Percentiles rank a stretch among this genome's conserved stretches.
Conservation (phyloP, 148 eudicot species). For the Nepenthes mirabilis region DNA sequence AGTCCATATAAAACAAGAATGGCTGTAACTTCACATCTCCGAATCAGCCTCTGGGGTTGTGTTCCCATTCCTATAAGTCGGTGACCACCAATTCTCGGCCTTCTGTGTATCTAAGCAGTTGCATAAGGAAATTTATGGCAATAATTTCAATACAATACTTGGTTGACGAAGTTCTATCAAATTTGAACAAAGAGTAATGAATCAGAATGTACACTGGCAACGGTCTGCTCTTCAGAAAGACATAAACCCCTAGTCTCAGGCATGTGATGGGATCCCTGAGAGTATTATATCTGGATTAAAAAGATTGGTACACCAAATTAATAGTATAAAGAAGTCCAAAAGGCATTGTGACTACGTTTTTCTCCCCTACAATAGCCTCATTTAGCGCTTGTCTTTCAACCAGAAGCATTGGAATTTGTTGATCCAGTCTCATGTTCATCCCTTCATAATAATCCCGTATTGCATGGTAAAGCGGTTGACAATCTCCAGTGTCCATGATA, state of each 20-base stretch:
- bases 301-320: background rate
- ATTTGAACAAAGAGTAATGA: too few species aligned
- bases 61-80: slow-evolving; percentile 86
- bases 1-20: slow-evolving; percentile 93
- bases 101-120: slow-evolving; percentile 51
- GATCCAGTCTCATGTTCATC: slow-evolving; percentile 90
- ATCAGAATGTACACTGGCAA: slow-evolving; percentile 53
- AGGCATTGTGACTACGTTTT: slow-evolving; percentile 37
- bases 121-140: background rate
- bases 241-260: slow-evolving; percentile 98
- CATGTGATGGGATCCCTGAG: slow-evolving; percentile 92
- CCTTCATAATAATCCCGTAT: slow-evolving; percentile 95
- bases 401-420: slow-evolving; percentile 92
- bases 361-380: slow-evolving; percentile 98
- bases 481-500: slow-evolving; percentile 93
- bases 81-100: slow-evolving; percentile 61
- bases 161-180: too few species aligned
- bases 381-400: slow-evolving; percentile 97
- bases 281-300: slow-evolving; percentile 4
- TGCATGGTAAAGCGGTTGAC: slow-evolving; percentile 90
- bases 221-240: slow-evolving; percentile 98
- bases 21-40: slow-evolving; percentile 96
- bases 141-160: too few species aligned
- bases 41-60: slow-evolving; percentile 67
- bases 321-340: background rate